phyloP scores from a whole-genome alignment of 306 rosid species.

The Cicer judaicum region DNA sequence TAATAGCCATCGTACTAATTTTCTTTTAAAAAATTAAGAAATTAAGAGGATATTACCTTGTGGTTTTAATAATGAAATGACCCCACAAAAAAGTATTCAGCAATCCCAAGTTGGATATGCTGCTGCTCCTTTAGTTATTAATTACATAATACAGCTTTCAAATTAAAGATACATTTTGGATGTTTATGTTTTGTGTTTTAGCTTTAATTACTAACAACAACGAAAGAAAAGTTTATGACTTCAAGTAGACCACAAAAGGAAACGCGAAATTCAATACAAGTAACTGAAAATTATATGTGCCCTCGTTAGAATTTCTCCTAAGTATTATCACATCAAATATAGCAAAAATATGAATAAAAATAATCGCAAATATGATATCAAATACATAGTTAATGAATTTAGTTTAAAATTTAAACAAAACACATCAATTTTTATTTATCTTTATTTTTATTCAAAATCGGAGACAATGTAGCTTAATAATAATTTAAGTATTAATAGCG shows the following conservation, averaged over 20 bases:
- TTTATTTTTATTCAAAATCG: too few relatives aligned
- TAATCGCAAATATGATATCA: too few relatives aligned
- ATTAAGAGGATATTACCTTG: too few relatives aligned
- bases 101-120: conserved; percentile 29
- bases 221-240: not conserved
- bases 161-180: conserved; percentile 35
- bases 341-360: not conserved
- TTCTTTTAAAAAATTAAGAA: too few relatives aligned
- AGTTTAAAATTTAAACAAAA: too few relatives aligned
- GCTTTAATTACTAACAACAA: not conserved
- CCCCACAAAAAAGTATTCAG: conserved; percentile 15
- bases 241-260: not conserved
- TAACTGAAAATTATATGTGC: not conserved
- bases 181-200: conserved; percentile 20
- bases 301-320: not conserved
- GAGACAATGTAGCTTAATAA: too few relatives aligned
- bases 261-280: not conserved
- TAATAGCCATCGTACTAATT: too few relatives aligned
- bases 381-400: too few relatives aligned
- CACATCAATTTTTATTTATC: too few relatives aligned
- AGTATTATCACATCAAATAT: too few relatives aligned
- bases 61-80: not conserved
- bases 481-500: too few relatives aligned
- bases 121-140: conserved; percentile 4
- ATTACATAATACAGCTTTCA: conserved; percentile 24